Evolutionary conservation across 2,329 filamentous ascomycete genomes (phyloP), one percentile per base, ranked within the genome.

Genomic region (Hymenoscyphus linearis): DNA sequence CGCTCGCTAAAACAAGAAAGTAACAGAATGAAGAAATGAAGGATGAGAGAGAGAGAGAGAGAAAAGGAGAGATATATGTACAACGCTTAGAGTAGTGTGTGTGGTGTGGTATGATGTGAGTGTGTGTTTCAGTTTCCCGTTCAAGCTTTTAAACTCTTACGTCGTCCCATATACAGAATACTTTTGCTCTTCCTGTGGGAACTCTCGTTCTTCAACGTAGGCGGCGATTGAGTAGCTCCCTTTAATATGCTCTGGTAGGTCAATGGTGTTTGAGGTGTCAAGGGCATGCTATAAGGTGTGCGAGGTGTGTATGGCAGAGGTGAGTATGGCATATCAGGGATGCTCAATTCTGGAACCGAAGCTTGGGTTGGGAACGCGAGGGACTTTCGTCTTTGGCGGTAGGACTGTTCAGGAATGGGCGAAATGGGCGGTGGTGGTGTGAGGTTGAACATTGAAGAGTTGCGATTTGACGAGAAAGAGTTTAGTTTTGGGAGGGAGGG

Each of bases 211-310:
- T 64, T 47, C 16, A 26, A 27, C 1, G 63, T 59, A 3, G 67
- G 67, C 31, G 67, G 63, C 1, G 55, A 60, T 3, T 44, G 58
- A 25, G 64, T 63, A 13, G 54, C 65, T 44, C 22, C 58, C 22
- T 54, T 64, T 60, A 68, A 66, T 25, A 68, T 63, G 37, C 70
- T 66, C 16, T 68, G 61, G 40, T 69, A 69, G 22, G 37, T 54
- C 12, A 67, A 9, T 4, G 66, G 60, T 3, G n/a, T 18, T 1
- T 47, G 31, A 2, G 40, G 57, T 12, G 60, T 57, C 3, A 52
- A 22, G 3, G 52, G 25, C 40, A n/a, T 52, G 14, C n/a, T n/a
- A n/a, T n/a, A n/a, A n/a, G n/a, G n/a, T n/a, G n/a, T n/a, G n/a
- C n/a, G n/a, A n/a, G n/a, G n/a, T n/a, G n/a, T n/a, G n/a, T n/a